These are phyloP conservation scores for Tympanopsis confertula DNA, from an alignment of 2,329 filamentous ascomycete species.

Conservation along the genomic window DNA sequence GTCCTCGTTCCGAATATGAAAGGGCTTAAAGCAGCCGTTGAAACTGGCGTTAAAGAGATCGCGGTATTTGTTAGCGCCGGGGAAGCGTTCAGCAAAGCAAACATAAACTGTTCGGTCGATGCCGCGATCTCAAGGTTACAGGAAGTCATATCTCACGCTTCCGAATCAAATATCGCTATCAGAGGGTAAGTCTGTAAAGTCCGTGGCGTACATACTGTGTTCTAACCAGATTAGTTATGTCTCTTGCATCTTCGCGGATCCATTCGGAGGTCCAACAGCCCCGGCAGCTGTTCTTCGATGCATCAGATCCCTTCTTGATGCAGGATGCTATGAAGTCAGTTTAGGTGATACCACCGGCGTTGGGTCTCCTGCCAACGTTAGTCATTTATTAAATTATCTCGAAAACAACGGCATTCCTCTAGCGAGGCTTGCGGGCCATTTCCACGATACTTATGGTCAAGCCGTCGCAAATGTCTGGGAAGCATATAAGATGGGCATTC, in stretches of 20 bases:
- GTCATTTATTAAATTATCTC: conserved; percentile 3
- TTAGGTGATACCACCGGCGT: conserved; percentile 56
- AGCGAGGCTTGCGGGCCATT: conserved; percentile 52
- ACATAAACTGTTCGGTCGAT: conserved; percentile 47
- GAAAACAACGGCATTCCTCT: conserved; percentile 37
- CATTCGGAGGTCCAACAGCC: conserved; percentile 24
- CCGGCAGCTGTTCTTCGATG: conserved; percentile 17
- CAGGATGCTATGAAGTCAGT: conserved; percentile 57
- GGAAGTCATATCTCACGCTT: too few species aligned
- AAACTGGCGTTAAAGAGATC: conserved; percentile 11
- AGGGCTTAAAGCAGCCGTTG: conserved; percentile 31
- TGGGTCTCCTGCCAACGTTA: conserved; percentile 26
- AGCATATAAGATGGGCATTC: conserved; percentile 48
- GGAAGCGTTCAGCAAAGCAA: conserved; percentile 42
- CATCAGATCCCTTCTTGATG: conserved; percentile 36
- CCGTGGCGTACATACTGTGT: neutral
- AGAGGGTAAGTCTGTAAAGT: conserved; percentile 21
- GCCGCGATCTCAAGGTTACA: too few species aligned
- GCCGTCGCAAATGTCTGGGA: conserved; percentile 55
- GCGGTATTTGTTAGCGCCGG: conserved; percentile 49
- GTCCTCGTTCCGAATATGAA: conserved; percentile 39
- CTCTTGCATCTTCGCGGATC: conserved; percentile 41
- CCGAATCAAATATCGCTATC: conserved; percentile 29
- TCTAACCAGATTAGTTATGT: conserved; percentile 25
- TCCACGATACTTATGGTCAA: conserved; percentile 63